These are phyloP conservation scores for Myriosclerotinia scirpicola DNA, from an alignment of 2,329 filamentous ascomycete genomes.

Conservation along the genomic window DNA sequence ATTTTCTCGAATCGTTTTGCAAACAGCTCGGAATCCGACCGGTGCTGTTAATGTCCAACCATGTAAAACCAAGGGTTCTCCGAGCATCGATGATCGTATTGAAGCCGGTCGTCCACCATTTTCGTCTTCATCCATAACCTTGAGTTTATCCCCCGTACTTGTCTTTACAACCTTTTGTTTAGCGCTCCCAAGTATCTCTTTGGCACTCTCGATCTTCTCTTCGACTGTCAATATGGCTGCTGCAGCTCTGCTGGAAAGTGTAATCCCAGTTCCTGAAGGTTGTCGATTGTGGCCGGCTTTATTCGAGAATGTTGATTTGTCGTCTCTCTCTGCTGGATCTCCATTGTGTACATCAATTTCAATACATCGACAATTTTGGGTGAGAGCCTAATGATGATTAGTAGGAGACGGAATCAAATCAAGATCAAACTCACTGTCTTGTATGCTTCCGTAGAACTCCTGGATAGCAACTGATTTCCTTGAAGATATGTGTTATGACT, in stretches of 20 bases:
- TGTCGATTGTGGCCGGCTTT: conserved; percentile 49
- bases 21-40: conserved; percentile 86
- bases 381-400: conserved; percentile 57
- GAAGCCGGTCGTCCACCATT: conserved; percentile 37
- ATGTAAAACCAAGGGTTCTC: conserved; percentile 80
- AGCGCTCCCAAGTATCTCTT: conserved; percentile 34
- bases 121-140: conserved; percentile 25
- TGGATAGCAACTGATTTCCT: conserved; percentile 80
- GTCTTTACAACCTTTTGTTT: conserved; percentile 32
- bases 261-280: conserved; percentile 34
- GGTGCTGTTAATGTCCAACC: conserved; percentile 83
- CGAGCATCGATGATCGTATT: conserved; percentile 33
- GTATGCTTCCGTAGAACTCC: conserved; percentile 73
- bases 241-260: conserved; percentile 39
- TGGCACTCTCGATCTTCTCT: conserved; percentile 33
- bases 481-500: conserved; percentile 93
- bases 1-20: conserved; percentile 72
- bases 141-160: conserved; percentile 26
- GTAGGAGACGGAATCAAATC: conserved; percentile 1
- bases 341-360: conserved; percentile 97
- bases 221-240: conserved; percentile 28
- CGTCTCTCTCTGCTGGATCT: conserved; percentile 43
- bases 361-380: conserved; percentile 80
- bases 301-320: conserved; percentile 40
- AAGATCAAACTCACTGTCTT: conserved; percentile 58